Base-by-base conservation (phyloP, 768 basidiomycete species). In the Leucocoprinus leucothites region DNA sequence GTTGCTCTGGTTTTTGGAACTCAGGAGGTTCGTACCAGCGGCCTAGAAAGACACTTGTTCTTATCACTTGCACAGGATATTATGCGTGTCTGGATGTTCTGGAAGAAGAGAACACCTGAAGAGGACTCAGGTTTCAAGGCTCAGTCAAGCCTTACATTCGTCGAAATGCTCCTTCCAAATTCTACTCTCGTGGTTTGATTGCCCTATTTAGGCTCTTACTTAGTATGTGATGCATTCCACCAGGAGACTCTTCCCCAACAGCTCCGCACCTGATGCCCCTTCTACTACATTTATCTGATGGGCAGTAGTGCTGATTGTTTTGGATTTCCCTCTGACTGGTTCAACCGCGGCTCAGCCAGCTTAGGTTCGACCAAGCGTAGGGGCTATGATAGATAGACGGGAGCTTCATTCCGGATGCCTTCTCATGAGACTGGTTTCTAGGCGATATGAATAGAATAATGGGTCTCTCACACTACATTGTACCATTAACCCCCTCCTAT, bases 51-150 rank as follows among this genome's bases (percentile, higher is more conserved):
- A 26, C 16, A 13, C 16, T 4, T n/a, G 8, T 5, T n/a, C 1
- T 36, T 25, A 36, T 46, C 48, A 31, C 16, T 1, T 21, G 9
- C 3, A 19, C 24, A 55, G 53, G 46, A 55, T 22, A 55, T 48
- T 11, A 55, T 55, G 45, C 53, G 45, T 11, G 53, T 47, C 16
- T 55, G 53, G 53, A 9, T 55, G 22, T 55, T 55, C 25, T 55
- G 53, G 53, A 45, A 38, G 24, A 47, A 55, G 21, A 48, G 53
- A 26, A 40, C 11, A 22, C 46, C 36, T 16, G 53, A 55, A 35
- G 53, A 55, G 8, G 36, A 55, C 26, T 9, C 28, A 8, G n/a
- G 25, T 11, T 48, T 41, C 4, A 48, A 19, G 22, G 18, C 46
- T 1, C 53, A 42, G 43, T 9, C 43, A 9, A 8, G 26, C 25